Percentiles rank a stretch among this genome's conserved stretches.
Conservation (phyloP, 2,329 filamentous ascomycete species). For the Tolypocladium endophyticum region DNA sequence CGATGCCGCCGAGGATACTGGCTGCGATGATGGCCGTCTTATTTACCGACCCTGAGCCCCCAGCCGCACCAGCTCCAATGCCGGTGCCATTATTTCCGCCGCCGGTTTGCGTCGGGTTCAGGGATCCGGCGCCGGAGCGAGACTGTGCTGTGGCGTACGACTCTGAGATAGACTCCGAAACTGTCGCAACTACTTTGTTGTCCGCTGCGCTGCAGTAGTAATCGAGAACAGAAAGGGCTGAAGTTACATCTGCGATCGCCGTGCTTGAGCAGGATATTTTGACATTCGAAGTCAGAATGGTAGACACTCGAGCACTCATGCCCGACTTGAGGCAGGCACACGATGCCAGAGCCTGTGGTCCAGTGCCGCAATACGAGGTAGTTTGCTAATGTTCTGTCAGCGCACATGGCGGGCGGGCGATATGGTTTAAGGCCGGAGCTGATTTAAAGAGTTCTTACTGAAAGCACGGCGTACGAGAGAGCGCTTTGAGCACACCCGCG, state of each 20-base stretch:
- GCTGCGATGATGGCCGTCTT: conserved; percentile 23
- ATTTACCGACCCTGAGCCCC: conserved; percentile 7
- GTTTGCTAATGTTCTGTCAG: conserved; percentile 13
- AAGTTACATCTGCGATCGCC: conserved; percentile 32
- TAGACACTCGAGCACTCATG: conserved; percentile 31
- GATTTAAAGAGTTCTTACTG: conserved; percentile 17
- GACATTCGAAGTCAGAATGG: conserved; percentile 31
- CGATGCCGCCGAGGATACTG: conserved; percentile 16
- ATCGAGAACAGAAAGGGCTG: conserved; percentile 33
- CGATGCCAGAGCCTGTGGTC: conserved; percentile 38
- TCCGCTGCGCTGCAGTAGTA: conserved; percentile 40
- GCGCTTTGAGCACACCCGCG: conserved; percentile 32
- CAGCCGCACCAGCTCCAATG: conserved; percentile 4
- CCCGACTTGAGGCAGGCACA: conserved; percentile 41
- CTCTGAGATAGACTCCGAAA: conserved; percentile 24
- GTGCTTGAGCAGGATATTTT: conserved; percentile 33
- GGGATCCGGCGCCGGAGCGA: conserved; percentile 3
- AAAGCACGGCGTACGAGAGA: conserved; percentile 29
- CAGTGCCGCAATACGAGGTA: conserved; percentile 29
- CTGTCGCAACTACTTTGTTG: conserved; percentile 27
- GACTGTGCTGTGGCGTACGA: conserved; percentile 9
- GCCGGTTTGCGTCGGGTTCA: conserved; percentile 6
- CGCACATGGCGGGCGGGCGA: conserved; percentile 5
- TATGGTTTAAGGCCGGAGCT: not conserved
- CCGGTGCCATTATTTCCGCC: conserved; percentile 4